phyloP scores from a whole-genome alignment of 441 rosid species.

The Melastoma candidum region DNA sequence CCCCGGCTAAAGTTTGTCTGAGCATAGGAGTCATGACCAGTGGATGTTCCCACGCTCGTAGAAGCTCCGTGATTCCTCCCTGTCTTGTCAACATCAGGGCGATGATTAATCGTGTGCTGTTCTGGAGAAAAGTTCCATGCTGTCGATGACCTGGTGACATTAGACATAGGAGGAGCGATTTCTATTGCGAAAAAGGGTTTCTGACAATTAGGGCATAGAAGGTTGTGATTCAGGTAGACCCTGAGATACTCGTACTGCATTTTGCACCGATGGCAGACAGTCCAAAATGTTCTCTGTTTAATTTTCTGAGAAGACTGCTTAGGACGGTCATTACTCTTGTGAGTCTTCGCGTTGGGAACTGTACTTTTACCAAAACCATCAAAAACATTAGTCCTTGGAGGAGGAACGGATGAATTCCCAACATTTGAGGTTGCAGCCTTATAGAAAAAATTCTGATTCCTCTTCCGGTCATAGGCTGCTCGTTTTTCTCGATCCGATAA shows the following conservation, averaged over 20 bases:
- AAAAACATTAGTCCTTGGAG: constrained; percentile 41
- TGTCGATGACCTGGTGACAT: constrained; percentile 27
- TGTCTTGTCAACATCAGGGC: constrained; percentile 22
- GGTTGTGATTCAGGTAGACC: constrained; percentile 60
- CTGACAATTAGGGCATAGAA: constrained; percentile 70
- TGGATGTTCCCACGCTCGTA: constrained; percentile 15
- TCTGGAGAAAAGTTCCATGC: constrained; percentile 44
- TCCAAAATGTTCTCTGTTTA: constrained; percentile 77
- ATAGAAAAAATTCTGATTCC: constrained; percentile 25
- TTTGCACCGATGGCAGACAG: constrained; percentile 59
- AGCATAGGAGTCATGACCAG: constrained; percentile 19
- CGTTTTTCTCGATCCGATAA: constrained; percentile 61
- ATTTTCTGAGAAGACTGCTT: constrained; percentile 21
- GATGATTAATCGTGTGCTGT: constrained; percentile 35
- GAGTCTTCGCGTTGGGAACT: constrained; percentile 22
- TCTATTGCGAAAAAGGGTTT: constrained; percentile 64
- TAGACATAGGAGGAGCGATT: constrained; percentile 51
- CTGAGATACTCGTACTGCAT: constrained; percentile 77
- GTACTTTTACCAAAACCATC: constrained; percentile 25
- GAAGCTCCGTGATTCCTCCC: constrained; percentile 23
- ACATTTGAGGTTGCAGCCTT: constrained; percentile 29
- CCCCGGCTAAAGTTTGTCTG: constrained; percentile 37
- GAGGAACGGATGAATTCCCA: constrained; percentile 27
- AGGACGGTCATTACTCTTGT: constrained; percentile 13
- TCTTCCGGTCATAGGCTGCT: constrained; percentile 45